Evolutionary conservation across 192 early-diverging fungal species (phyloP).

Genomic region (Haplosporangium gracile): DNA sequence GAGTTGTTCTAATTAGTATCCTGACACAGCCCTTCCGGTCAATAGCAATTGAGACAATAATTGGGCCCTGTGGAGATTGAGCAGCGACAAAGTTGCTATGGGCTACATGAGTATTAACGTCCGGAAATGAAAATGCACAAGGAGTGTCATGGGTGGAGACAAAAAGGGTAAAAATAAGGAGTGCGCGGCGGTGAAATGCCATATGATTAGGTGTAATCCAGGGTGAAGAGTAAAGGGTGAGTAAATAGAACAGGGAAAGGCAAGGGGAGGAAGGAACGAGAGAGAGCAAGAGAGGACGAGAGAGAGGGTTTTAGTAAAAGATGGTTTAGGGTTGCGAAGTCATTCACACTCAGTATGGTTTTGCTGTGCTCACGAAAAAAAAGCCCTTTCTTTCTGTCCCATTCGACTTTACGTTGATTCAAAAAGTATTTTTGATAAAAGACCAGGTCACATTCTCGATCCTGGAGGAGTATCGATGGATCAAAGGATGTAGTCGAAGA

Average conservation of each 20-base stretch:
- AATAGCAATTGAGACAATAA: constrained; percentile 29
- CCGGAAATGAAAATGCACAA: not conserved
- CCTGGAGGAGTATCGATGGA: constrained; percentile 65
- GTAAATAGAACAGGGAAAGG: not conserved
- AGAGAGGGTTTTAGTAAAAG: not conserved
- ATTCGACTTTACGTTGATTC: constrained; percentile 67
- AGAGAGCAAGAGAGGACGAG: not conserved
- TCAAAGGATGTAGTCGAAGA: not conserved
- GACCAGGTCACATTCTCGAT: constrained; percentile 78
- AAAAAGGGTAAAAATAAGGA: not conserved
- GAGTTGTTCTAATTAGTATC: constrained; percentile 34
- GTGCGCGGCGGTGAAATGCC: not conserved
- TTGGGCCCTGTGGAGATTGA: constrained; percentile 46
- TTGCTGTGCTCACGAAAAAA: constrained; percentile 23
- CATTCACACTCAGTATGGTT: not conserved
- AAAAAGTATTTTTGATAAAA: constrained; percentile 76
- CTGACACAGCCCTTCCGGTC: constrained; percentile 28
- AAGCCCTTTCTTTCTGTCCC: constrained; percentile 36
- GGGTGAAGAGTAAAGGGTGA: not conserved
- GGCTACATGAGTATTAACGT: constrained; percentile 25
- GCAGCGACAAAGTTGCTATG: constrained; percentile 67
- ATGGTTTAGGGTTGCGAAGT: not conserved
- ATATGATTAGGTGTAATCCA: too few relatives aligned
- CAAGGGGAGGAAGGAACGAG: not conserved
- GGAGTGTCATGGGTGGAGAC: too few relatives aligned